A percentile compares a stretch with the other conserved stretches of the same genome.
Evolutionary conservation across 768 basidiomycete genomes (phyloP).

Genomic region (Cyclocybe cylindracea): DNA sequence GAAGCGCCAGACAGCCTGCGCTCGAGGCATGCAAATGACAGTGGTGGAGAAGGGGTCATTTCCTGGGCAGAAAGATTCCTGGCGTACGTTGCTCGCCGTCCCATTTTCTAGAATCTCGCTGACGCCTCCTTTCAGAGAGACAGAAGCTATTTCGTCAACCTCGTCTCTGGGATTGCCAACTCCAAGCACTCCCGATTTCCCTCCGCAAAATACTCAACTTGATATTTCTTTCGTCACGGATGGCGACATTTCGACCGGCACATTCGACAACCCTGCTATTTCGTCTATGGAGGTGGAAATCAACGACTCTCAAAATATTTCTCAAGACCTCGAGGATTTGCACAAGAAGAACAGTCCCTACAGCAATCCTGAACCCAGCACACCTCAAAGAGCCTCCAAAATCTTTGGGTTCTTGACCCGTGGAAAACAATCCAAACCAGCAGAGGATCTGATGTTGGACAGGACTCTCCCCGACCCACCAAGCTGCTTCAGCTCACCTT

Average conservation of each 20-base stretch:
- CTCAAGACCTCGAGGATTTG: conserved; percentile 20
- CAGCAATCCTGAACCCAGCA: conserved; percentile 39
- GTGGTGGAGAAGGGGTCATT: conserved; percentile 67
- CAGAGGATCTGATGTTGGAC: conserved; percentile 30
- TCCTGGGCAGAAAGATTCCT: conserved; percentile 83
- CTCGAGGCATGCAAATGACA: conserved; percentile 28
- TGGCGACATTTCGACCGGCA: conserved; percentile 44
- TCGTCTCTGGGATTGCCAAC: conserved; percentile 55
- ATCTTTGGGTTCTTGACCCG: conserved; percentile 72
- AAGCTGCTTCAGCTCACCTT: conserved; percentile 43
- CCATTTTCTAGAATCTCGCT: neutral
- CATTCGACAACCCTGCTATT: conserved; percentile 49
- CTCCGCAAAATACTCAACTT: conserved; percentile 31
- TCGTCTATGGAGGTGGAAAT: conserved; percentile 79
- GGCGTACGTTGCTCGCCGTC: conserved; percentile 42
- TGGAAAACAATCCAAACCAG: conserved; percentile 34
- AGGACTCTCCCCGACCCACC: conserved; percentile 39
- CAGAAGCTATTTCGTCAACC: conserved; percentile 29
- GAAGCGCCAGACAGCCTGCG: conserved; percentile 47
- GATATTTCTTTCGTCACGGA: conserved; percentile 47
- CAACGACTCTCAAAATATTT: conserved; percentile 39
- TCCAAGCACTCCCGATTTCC: conserved; percentile 46
- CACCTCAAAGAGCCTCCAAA: conserved; percentile 71
- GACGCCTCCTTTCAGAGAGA: conserved; percentile 37
- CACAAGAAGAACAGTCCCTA: conserved; percentile 30